Base-by-base conservation (phyloP, 805 yeast genomes). In the Kazachstania martiniae region DNA sequence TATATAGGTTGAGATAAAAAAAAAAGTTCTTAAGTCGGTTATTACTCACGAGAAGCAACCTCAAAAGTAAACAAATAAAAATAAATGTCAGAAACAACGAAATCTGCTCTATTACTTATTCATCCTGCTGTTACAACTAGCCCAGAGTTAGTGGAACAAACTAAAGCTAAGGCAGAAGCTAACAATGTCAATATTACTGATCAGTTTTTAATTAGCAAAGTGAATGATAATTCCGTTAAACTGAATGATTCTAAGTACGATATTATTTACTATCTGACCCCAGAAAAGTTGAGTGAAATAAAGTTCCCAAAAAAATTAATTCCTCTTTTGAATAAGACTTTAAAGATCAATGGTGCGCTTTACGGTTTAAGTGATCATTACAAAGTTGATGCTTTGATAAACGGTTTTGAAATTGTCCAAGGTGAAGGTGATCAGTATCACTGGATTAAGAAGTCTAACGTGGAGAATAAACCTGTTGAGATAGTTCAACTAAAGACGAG, bases 121-220 rank as follows among this genome's bases (percentile, higher is more conserved):
- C 85, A 77, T 46, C 85, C 85, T 13, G 77, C 81, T 6, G 66
- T 72, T 29, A 81, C 77, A 9, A 70, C 77, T 0, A 66, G 68
- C 25, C 77, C 75, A 27, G 59, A 51, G 4, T 33, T 58, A 13
- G 72, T 76, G 13, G 65, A 59, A 29, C 24, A 39, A 1, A 52
- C 59, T 25, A 72, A 73, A 51, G 18, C 32, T 4, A 41, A 56
- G 21, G 43, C 49, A 21, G 55, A 63, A 4, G 15, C 32, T 7
- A 32, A 35, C 8, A 52, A 49, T 18, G 46, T 62, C 7, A 46
- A 39, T 17, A 38, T 50, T 2, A 44, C 62, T 9, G 58, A 62
- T 23, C 85, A 77, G 49, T 72, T 65, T 31, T 60, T 76, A 16
- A 68, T 76, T 25, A 77, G 73, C 48, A 61, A 79, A 37, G 65